Evolutionary conservation across 2,329 filamentous ascomycete species (phyloP), one percentile per base, ranked within the genome.

Genomic region (Microdochium paspali): DNA sequence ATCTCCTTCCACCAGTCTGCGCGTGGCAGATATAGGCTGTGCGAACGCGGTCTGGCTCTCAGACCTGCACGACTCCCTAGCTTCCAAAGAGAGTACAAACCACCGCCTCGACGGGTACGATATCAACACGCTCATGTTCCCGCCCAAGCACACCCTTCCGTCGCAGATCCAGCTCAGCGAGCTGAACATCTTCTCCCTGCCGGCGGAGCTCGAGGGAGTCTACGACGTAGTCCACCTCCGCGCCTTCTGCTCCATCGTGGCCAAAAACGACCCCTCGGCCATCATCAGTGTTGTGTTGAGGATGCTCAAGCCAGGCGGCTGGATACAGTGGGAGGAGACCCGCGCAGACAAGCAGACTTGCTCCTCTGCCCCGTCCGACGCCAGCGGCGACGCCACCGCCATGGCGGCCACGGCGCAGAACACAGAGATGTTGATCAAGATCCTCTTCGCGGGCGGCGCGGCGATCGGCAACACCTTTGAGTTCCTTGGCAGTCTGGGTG

Each of bases 171-270:
- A 42, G 1, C 47, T 59, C 10, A 49, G 48, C 24, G 46, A 53
- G 46, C 46, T 56, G 3, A 51, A 58, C 25, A 28, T 59, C 12
- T 47, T 58, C 1, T 40, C 50, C 2, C 32, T 57, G 1, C 55
- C 55, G 0, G 45, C 47, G 1, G 51, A 55, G 10, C 23, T 55
- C 10, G 24, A 50, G 9, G 52, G 55, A 7, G 28, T 35, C 12
- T 59, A 56, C 40, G 57, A 58, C 20, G 47, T 59, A 10, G 57
- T 56, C n/a, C 55, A 58, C 24, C 47, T 56, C 18, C 47, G 55
- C 13, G 55, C 53, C 0, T 55, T 58, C 28, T 35, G 44, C 3
- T 55, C 51, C 39, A 45, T 50, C 15, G 47, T 58, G 44, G 3
- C 44, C 13, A 51, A 54, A 24, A 43, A 32, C 4, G 44, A 56